These are phyloP conservation scores for Russula abietina DNA, from an alignment of 768 basidiomycete genomes.

Conservation along the genomic window DNA sequence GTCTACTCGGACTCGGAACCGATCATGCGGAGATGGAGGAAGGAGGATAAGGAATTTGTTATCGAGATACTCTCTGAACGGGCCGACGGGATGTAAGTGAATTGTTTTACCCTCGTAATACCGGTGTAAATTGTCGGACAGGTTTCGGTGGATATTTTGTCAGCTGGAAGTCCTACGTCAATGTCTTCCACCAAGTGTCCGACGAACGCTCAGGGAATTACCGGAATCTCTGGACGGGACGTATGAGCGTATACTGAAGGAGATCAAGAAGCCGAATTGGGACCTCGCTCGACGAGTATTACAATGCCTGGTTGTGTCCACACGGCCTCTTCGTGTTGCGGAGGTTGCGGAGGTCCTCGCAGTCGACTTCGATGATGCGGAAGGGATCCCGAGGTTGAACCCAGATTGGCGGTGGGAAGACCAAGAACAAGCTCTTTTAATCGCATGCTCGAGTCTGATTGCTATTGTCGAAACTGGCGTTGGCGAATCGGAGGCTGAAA, in stretches of 20 bases:
- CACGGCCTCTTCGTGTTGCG: not conserved
- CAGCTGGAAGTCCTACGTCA: not conserved
- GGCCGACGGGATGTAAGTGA: not conserved
- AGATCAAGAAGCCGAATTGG: not conserved
- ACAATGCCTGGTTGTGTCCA: not conserved
- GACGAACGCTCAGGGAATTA: not conserved
- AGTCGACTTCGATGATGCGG: not conserved
- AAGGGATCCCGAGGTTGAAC: not conserved
- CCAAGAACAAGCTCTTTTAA: not conserved
- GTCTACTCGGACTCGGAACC: not conserved
- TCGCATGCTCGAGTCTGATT: no score
- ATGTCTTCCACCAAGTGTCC: not conserved
- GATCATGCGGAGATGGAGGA: not conserved
- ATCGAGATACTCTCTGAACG: not conserved
- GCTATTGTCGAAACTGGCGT: no score
- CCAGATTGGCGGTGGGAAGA: not conserved
- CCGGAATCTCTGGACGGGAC: not conserved
- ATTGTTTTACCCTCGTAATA: no score
- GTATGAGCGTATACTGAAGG: no score
- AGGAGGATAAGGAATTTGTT: not conserved
- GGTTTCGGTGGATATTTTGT: not conserved
- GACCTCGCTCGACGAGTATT: not conserved
- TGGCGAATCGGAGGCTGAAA: no score
- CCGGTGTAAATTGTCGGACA: not conserved
- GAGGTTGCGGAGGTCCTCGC: not conserved